Evolutionary conservation across 148 eudicot genomes (phyloP), one percentile per base, ranked within the genome.

Genomic region (Nyssa sinensis): DNA sequence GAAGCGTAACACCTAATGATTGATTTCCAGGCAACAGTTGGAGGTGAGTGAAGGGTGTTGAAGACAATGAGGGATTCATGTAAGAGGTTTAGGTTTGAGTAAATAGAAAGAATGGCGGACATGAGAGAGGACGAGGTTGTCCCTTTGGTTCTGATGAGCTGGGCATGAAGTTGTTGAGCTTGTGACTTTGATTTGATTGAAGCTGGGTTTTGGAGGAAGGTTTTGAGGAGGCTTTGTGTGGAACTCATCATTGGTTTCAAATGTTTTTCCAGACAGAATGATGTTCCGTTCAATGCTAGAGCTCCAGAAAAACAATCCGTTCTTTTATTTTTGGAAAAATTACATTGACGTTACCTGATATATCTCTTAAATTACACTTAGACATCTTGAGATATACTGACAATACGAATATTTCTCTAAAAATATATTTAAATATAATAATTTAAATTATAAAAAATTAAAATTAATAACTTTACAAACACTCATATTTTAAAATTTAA

Each of bases 161-260:
- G 91, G 75, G 95, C 95, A 81, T 94, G 98, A 60, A 91, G 82
- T 65, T 90, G 93, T 33, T 81, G 84, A 62, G 91, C 89, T 82
- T 86, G 91, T 29, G 85, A 85, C 73, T 68, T 85, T 28, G 96
- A 74, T 69, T 77, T 79, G 81, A 89, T 74, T 32, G 75, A 67
- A 19, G 76, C 34, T 70, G 92, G 88, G 75, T 35, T 83, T 29
- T 67, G 71, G 3, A 89, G 82, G 37, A 84, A 71, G 30, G 70
- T 75, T 77, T 74, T 82, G 69, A 86, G 34, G 66, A 79, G 70
- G 41, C 78, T 57, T 3, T 63, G 69, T 27, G 33, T 35, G 25
- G 72, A 21, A 35, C 72, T 69, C 74, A 67, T 77, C 27, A 17
- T 71, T 21, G 59, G 10, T 10, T 64, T 21, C 23, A 16, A 64